Conservation (phyloP, 345 rosid genomes). For the Conringia planisiliqua region DNA sequence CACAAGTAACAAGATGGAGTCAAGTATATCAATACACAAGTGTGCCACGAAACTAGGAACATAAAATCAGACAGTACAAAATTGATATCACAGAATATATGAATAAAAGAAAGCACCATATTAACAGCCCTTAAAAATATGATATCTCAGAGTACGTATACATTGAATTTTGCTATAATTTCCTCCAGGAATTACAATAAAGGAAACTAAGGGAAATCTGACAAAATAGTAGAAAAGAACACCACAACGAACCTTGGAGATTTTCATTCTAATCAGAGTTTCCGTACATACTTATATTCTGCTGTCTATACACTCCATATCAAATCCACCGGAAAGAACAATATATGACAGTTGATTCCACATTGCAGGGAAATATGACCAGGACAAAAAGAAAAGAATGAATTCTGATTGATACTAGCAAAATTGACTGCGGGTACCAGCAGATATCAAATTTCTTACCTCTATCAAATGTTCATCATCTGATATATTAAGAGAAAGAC, state of each 20-base stretch:
- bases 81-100: background rate
- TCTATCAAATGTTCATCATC: conserved; percentile 82
- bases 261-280: conserved; percentile 31
- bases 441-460: conserved; percentile 69
- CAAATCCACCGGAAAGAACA: conserved; percentile 33
- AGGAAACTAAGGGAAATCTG: background rate
- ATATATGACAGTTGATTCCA: conserved; percentile 32
- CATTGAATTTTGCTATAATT: conserved; percentile 11
- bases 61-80: background rate
- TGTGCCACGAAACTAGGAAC: background rate
- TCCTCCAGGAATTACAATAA: conserved; percentile 28
- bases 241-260: conserved; percentile 12
- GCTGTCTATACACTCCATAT: conserved; percentile 29
- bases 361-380: conserved; percentile 28
- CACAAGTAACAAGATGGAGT: conserved; percentile 10
- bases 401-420: conserved; percentile 35
- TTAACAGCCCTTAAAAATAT: background rate
- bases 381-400: conserved; percentile 24
- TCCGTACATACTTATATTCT: conserved; percentile 32
- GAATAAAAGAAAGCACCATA: background rate
- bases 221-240: conserved; percentile 5
- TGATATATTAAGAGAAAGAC: conserved; percentile 73
- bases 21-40: conserved; percentile 9
- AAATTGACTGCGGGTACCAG: conserved; percentile 44
- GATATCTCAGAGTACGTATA: conserved; percentile 19